Base-by-base conservation (phyloP, 257 asterid species). In the Cordia subcordata region DNA sequence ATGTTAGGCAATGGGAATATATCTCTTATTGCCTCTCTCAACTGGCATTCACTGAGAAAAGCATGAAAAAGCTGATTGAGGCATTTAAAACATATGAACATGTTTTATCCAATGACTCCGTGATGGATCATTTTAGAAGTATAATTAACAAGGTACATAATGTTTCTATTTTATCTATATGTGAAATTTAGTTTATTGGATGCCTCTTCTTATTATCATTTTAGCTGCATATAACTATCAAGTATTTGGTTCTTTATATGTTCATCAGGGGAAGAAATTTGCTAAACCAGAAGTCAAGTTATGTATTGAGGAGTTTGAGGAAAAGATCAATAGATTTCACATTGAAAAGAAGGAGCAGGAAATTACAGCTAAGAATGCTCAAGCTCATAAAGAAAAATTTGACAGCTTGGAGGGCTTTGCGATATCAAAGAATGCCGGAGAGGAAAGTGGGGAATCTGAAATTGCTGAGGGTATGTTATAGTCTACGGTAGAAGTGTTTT, bases 21-120 rank as follows among this genome's bases (percentile, higher is more conserved):
- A 77, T 92, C 51, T 88, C 99, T 20, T 92, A 92, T 77, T 92
- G 99, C 78, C 95, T 92, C 49, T 88, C 99, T 70, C 97, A 82
- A 87, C 79, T 92, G 54, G 72, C 99, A 23, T 88, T 79, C 69
- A 86, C 93, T 20, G 99, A 92, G 74, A 92, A 84, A 84, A 86
- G 99, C 78, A 79, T 86, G 76, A 82, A 72, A 81, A 86, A 71
- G 79, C 93, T 92, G 58, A 88, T 86, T 62, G 99, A 92, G 57
- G 81, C 86, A 55, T 80, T 86, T 54, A 92, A 92, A 77, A 63
- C 88, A 13, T 92, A 77, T 53, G 99, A 88, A 62, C 91, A 88
- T 73, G 77, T 76, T 71, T 78, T 92, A 57, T 84, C 94, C 37
- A 88, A 88, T 74, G 99, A 86, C 51, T 42, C 65, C 38, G 97